A percentile compares a stretch with the other conserved stretches of the same genome.
Evolutionary conservation across 805 yeast species (phyloP).

Genomic region (Metschnikowia dekortorum): DNA sequence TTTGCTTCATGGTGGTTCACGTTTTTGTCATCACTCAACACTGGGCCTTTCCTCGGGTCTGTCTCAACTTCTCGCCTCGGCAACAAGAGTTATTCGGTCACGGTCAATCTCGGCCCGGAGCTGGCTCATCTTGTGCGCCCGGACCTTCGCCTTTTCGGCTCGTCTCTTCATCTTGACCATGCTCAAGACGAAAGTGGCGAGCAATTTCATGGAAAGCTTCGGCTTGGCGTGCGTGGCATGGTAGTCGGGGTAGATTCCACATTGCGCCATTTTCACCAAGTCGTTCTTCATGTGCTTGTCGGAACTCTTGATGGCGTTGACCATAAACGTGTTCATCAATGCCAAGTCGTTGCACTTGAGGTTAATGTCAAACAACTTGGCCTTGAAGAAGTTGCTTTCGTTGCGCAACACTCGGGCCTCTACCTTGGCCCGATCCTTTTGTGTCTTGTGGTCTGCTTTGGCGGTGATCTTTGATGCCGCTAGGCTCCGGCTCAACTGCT

Average conservation of each 20-base stretch:
- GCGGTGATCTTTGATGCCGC: slow-evolving; percentile 21
- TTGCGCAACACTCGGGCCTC: slow-evolving; percentile 24
- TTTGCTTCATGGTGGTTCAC: too few relatives aligned
- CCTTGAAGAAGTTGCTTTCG: slow-evolving; percentile 43
- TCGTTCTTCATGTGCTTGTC: slow-evolving; percentile 24
- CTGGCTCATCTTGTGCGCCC: slow-evolving; percentile 23
- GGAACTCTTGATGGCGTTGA: slow-evolving; percentile 26
- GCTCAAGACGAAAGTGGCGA: slow-evolving; percentile 38
- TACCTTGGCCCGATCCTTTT: neutral
- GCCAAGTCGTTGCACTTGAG: slow-evolving; percentile 31
- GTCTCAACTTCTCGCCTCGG: neutral
- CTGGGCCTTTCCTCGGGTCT: too few relatives aligned
- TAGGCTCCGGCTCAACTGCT: slow-evolving; percentile 22
- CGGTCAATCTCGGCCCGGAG: slow-evolving; percentile 30
- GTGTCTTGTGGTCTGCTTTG: neutral
- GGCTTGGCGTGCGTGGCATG: slow-evolving; percentile 10
- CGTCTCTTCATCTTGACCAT: slow-evolving; percentile 31
- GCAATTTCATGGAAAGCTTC: slow-evolving; percentile 25
- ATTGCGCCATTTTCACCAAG: slow-evolving; percentile 24
- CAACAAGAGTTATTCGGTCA: slow-evolving; percentile 18
- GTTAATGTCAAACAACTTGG: slow-evolving; percentile 44
- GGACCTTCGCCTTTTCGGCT: slow-evolving; percentile 22
- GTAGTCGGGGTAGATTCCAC: slow-evolving; percentile 34
- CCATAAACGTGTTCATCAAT: slow-evolving; percentile 30
- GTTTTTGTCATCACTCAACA: too few relatives aligned